A percentile compares a stretch with the other conserved stretches of the same genome.
These are phyloP conservation scores for Moniliella sp. DNA, from an alignment of 1,284 basidiomycete genomes.

Conservation along the genomic window DNA sequence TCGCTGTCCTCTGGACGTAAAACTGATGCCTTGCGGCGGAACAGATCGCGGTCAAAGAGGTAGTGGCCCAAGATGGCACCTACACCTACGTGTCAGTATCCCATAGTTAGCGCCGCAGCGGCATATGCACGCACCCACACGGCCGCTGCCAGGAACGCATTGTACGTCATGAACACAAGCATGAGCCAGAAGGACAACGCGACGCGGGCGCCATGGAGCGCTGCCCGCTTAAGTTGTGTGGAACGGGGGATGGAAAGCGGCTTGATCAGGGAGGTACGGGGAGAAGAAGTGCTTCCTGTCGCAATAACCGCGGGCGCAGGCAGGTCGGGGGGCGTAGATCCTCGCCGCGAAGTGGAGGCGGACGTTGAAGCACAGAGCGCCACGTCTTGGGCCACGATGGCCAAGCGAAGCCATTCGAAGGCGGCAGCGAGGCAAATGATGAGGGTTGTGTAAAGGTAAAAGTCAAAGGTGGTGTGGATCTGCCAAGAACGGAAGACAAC, in stretches of 20 bases:
- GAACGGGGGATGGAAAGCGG: constrained; percentile 2
- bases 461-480: constrained; percentile 3
- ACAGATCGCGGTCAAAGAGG: constrained; percentile 5
- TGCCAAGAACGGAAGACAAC: constrained; percentile 8
- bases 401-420: constrained; percentile 7
- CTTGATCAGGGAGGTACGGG: constrained; percentile 1
- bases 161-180: constrained; percentile 23
- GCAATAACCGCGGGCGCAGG: background rate
- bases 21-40: background rate
- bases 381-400: constrained; percentile 5
- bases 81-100: background rate
- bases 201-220: constrained; percentile 9
- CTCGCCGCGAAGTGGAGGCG: background rate
- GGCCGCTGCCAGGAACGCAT: constrained; percentile 14
- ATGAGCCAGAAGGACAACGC: constrained; percentile 13
- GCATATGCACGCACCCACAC: constrained; percentile 5
- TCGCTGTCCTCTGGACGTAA: too few species aligned
- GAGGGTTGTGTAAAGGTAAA: constrained; percentile 5
- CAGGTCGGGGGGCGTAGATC: background rate
- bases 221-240: constrained; percentile 3
- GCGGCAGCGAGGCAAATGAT: constrained; percentile 3
- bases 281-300: background rate
- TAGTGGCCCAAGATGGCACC: constrained; percentile 10
- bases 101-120: background rate
- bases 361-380: background rate